Evolutionary conservation across 2,329 filamentous ascomycete species (phyloP).

Genomic region (Sporothrix euskadiensis): DNA sequence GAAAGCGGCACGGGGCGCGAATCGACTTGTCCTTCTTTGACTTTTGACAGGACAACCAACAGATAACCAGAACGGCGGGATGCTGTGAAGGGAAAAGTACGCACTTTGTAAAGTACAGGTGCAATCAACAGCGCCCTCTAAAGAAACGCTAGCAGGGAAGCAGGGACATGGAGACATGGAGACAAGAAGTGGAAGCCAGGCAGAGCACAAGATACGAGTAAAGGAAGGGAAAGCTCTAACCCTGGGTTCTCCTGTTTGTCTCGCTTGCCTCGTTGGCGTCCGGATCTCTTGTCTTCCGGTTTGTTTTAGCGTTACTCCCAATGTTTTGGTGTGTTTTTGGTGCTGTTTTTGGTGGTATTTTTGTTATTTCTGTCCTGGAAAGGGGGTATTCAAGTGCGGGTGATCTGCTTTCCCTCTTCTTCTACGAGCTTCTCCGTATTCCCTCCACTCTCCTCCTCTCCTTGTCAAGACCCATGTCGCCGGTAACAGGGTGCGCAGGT

Average conservation of each 20-base stretch:
- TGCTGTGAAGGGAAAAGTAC: not conserved
- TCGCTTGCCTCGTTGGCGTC: not conserved
- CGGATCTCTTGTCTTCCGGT: not conserved
- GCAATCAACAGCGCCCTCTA: not conserved
- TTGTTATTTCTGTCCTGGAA: not conserved
- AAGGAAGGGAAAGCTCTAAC: not conserved
- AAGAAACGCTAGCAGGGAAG: not conserved
- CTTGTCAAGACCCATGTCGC: not conserved
- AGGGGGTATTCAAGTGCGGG: not conserved
- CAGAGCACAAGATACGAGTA: not conserved
- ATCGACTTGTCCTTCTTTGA: not conserved
- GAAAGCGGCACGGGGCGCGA: not conserved
- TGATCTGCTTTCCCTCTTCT: not conserved
- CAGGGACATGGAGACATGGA: not conserved
- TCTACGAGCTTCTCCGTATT: no score
- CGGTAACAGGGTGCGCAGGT: not conserved
- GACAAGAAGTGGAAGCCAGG: no score
- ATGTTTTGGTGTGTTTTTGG: not conserved
- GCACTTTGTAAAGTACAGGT: not conserved
- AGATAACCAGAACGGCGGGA: not conserved
- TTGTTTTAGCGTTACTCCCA: not conserved
- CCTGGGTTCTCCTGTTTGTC: not conserved
- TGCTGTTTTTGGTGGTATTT: not conserved
- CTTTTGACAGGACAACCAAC: no score
- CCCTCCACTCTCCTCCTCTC: not conserved